Conservation (phyloP, 2,329 filamentous ascomycete genomes). For the Diaporthe caulivora region DNA sequence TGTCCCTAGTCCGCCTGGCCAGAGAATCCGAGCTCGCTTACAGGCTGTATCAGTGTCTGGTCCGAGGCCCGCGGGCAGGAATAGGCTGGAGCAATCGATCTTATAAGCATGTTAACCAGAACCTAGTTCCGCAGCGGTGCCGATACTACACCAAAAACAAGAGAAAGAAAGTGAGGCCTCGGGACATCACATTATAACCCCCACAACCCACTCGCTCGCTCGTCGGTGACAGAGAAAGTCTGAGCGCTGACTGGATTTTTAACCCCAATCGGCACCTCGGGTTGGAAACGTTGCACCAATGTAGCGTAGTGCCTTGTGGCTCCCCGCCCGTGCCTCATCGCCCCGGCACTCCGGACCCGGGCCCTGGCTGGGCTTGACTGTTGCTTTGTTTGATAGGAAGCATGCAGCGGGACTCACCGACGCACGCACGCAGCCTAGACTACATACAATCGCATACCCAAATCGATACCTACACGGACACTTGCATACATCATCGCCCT, state of each 20-base stretch:
- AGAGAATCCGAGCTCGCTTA: neutral
- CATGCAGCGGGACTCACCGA: neutral
- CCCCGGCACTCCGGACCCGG: slow-evolving; percentile 16
- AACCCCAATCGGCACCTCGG: neutral
- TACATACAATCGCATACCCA: too few species aligned
- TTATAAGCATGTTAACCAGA: neutral
- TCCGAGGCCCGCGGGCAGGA: neutral
- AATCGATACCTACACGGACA: too few species aligned
- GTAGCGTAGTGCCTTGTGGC: neutral
- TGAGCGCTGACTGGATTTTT: neutral
- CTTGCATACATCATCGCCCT: neutral
- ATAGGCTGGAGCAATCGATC: neutral
- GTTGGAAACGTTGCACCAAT: neutral
- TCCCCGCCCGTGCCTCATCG: neutral
- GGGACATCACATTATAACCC: slow-evolving; percentile 1
- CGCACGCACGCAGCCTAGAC: neutral
- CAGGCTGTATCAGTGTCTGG: neutral
- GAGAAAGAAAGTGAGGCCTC: neutral
- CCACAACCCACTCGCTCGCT: neutral
- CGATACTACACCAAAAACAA: neutral
- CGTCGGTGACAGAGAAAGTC: neutral
- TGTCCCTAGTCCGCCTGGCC: neutral
- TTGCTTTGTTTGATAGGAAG: neutral
- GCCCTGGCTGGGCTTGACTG: neutral
- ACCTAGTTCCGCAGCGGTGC: neutral